Evolutionary conservation across 1,284 basidiomycete genomes (phyloP).

Genomic region (Ceratobasidium sp.): DNA sequence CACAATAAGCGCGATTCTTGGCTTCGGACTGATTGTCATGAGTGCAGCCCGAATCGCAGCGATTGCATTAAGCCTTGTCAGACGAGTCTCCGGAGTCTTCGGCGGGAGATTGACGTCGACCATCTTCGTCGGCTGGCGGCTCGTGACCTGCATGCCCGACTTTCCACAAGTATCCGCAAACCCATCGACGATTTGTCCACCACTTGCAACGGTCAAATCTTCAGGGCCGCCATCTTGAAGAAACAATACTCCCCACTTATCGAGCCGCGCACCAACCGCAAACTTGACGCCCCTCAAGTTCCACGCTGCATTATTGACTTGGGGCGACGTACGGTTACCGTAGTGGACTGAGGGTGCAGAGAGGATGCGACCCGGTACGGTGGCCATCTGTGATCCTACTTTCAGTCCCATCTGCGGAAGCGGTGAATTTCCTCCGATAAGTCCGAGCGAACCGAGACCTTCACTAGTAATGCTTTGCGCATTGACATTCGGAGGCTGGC

Average conservation of each 20-base stretch:
- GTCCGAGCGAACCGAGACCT: slow-evolving; percentile 75
- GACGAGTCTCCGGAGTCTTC: slow-evolving; percentile 61
- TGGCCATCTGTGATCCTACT: slow-evolving; percentile 75
- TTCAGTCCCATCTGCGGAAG: slow-evolving; percentile 71
- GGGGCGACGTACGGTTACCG: slow-evolving; percentile 58
- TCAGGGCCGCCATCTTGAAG: slow-evolving; percentile 69
- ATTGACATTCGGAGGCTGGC: slow-evolving; percentile 76
- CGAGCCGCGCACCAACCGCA: slow-evolving; percentile 55
- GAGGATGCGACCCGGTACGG: slow-evolving; percentile 79
- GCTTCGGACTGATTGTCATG: slow-evolving; percentile 61
- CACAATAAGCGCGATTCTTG: slow-evolving; percentile 68
- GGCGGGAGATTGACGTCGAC: slow-evolving; percentile 62
- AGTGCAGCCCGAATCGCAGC: slow-evolving; percentile 57
- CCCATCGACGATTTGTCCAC: slow-evolving; percentile 59
- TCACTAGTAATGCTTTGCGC: slow-evolving; percentile 67
- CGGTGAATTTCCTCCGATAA: slow-evolving; percentile 60
- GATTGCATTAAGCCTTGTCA: slow-evolving; percentile 64
- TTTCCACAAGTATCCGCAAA: slow-evolving; percentile 71
- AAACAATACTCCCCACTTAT: slow-evolving; percentile 74
- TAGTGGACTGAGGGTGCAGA: slow-evolving; percentile 72
- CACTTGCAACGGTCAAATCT: slow-evolving; percentile 59
- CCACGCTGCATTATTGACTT: slow-evolving; percentile 75
- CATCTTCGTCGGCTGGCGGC: slow-evolving; percentile 54
- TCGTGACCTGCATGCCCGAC: slow-evolving; percentile 70
- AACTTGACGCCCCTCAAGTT: slow-evolving; percentile 76